Base-by-base conservation (phyloP, 352 stramenopile genomes). In the Pythium aristosporum region DNA sequence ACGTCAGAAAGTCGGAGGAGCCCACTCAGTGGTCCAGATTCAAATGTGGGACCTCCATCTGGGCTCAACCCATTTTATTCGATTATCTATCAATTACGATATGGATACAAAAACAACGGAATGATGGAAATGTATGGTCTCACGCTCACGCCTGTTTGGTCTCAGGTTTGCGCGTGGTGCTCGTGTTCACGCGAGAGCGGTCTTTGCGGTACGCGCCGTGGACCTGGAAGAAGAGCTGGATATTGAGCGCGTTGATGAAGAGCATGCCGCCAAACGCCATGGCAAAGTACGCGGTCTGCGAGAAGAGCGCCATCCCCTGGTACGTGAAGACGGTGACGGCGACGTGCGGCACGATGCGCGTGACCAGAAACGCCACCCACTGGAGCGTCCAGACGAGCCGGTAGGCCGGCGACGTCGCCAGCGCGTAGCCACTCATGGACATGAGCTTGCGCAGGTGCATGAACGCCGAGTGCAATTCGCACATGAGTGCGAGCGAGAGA, bases 391-490 rank as follows among this genome's bases (percentile, higher is more conserved):
- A 92, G 18, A 92, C 73, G 41, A 59, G 68, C 20, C 60, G 70
- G 43, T 86, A 68, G 21, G 67, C 25, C 1, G 32, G 32, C 44
- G 77, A 87, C 15, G 60, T 39, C 10, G 20, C 37, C 18, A 76
- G 57, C 10, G 72, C 67, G 67, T 74, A 85, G 32, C 71, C 73
- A 57, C 75, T 87, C 80, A 92, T 92, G 18, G 73, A 63, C 71
- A 92, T 68, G 20, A 92, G 72, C 71, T 91, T 92, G 43, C 84
- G 78, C 54, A 78, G 56, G 52, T 92, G 84, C 84, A 92, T 89
- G 68, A 80, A 85, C 3, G 81, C 74, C 36, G 84, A 92, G 68
- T 92, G 84, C n/a, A 92, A 61, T 57, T 92, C 84, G 41, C 84
- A 92, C 10, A 88, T 60, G 43, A 92, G 72, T 13, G 84, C 84